A percentile compares a stretch with the other conserved stretches of the same genome.
phyloP scores from a whole-genome alignment of 495 filamentous ascomycete species.

The Zalerion maritima region DNA sequence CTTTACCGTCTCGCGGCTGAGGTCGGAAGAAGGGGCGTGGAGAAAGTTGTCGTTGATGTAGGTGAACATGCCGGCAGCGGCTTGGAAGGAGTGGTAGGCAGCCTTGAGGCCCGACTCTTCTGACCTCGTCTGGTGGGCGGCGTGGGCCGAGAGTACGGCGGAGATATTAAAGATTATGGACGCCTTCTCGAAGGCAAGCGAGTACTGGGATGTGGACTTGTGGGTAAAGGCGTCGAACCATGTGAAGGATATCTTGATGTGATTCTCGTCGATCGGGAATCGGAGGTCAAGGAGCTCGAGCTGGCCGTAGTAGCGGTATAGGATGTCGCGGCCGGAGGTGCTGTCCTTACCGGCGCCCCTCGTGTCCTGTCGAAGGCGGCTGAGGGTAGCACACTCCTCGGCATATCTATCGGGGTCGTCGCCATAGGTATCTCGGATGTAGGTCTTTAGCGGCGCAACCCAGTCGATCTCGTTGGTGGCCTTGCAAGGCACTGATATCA shows the following conservation, averaged over 20 bases:
- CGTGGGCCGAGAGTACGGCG: conserved; percentile 90
- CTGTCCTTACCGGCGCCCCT: conserved; percentile 94
- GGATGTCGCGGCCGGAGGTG: conserved; percentile 77
- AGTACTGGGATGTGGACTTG: conserved; percentile 89
- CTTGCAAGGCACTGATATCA: conserved; percentile 89
- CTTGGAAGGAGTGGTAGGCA: conserved; percentile 96
- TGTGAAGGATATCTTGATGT: conserved; percentile 97
- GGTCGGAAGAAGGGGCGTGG: conserved; percentile 86
- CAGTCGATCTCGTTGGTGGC: conserved; percentile 99
- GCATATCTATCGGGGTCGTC: conserved; percentile 91
- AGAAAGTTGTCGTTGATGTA: conserved; percentile 99
- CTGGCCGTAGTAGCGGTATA: conserved; percentile 97
- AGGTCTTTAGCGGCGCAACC: conserved; percentile 81
- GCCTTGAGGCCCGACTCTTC: conserved; percentile 91
- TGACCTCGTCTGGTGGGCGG: conserved; percentile 78
- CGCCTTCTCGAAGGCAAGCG: conserved; percentile 92
- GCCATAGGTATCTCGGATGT: conserved; percentile 86
- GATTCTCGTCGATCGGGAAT: conserved; percentile 95
- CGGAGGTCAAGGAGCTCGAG: conserved; percentile 85
- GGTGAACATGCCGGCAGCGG: conserved; percentile 96
- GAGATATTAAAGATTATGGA: conserved; percentile 99
- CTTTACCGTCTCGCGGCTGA: conserved; percentile 90
- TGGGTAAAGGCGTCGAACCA: conserved; percentile 99
- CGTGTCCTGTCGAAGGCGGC: conserved; percentile 97
- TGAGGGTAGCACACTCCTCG: conserved; percentile 89